Base-by-base conservation (phyloP, 2,329 filamentous ascomycete genomes). In the Exophiala oligosperma region DNA sequence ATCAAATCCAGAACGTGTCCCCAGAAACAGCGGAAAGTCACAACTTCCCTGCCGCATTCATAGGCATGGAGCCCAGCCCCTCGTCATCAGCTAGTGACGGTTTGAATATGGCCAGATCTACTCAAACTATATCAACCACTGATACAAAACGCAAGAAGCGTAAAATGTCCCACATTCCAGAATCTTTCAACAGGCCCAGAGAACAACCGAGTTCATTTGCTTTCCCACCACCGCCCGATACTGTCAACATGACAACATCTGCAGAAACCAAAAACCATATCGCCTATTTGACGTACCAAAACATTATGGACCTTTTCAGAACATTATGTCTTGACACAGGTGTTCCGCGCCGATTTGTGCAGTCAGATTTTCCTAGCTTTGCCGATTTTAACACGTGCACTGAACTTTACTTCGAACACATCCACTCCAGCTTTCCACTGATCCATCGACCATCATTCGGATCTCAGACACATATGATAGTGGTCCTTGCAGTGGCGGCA, bases 361-460 rank as follows among this genome's bases (percentile, higher is more conserved):
- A 69, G 0, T 61, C 65, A 2, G 55, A 51, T 29, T 74, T 76
- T 23, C 73, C 71, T 2, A 55, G 52, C 7, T 54, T 58, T 14
- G 57, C 67, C 21, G 47, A 62, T 8, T 57, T 75, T 52, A 71
- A 66, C 23, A 55, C 52, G 21, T 75, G 73, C 43, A 60, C 77
- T 46, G 46, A 57, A n/a, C 66, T 68, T 23, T 78, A 73, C 61
- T 72, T 75, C 24, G 66, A 70, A 40, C 69, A 71, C 44, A 77
- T 77, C 32, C 72, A 77, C 43, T 63, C 70, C 2, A 70, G 72
- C 49, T 74, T 76, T 49, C 76, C 76, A 5, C 71, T 77, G 28
- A 59, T 76, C 35, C 76, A 77, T 60, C 61, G 65, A 44, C 59
- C 72, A 41, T 73, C 72, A 4, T 74, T 77, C 55, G 63, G 74